Percentiles rank a stretch among this genome's conserved stretches.
phyloP scores from a whole-genome alignment of 2,329 filamentous ascomycete species.

The Lojkania enalia region DNA sequence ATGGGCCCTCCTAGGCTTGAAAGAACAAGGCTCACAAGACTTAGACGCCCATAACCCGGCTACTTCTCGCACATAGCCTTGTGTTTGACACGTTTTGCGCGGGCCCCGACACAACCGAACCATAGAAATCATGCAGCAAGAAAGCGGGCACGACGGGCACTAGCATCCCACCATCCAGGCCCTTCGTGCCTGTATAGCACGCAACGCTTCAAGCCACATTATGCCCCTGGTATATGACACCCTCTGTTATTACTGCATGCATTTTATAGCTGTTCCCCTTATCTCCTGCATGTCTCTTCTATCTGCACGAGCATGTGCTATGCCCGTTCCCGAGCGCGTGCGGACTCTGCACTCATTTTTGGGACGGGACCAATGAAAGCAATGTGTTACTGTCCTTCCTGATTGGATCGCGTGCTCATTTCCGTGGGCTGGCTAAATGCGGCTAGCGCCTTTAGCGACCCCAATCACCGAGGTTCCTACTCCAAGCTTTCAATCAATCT shows the following conservation, averaged over 20 bases:
- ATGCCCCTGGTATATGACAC: background rate
- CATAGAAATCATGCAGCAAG: background rate
- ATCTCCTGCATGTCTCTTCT: background rate
- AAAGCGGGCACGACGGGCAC: background rate
- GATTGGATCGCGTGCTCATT: slow-evolving; percentile 17
- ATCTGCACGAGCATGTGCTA: background rate
- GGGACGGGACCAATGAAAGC: slow-evolving; percentile 16
- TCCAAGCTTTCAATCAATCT: slow-evolving; percentile 5
- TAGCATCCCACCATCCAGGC: too few species aligned
- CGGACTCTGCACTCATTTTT: background rate
- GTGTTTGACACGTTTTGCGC: too few species aligned
- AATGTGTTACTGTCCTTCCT: slow-evolving; percentile 20
- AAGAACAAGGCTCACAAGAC: slow-evolving; percentile 15
- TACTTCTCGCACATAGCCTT: background rate
- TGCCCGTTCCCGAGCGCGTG: too few species aligned
- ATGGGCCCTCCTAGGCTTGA: too few species aligned
- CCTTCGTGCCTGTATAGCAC: background rate
- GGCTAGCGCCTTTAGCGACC: slow-evolving; percentile 20
- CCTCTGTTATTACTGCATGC: background rate
- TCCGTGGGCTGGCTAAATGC: slow-evolving; percentile 22
- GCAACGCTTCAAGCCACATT: slow-evolving; percentile 3
- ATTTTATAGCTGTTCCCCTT: background rate
- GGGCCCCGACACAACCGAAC: background rate
- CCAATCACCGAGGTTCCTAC: slow-evolving; percentile 4
- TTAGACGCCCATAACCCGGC: background rate